Conservation (phyloP, 371 early-diverging fungal genomes). For the Mucor circinelloides region DNA sequence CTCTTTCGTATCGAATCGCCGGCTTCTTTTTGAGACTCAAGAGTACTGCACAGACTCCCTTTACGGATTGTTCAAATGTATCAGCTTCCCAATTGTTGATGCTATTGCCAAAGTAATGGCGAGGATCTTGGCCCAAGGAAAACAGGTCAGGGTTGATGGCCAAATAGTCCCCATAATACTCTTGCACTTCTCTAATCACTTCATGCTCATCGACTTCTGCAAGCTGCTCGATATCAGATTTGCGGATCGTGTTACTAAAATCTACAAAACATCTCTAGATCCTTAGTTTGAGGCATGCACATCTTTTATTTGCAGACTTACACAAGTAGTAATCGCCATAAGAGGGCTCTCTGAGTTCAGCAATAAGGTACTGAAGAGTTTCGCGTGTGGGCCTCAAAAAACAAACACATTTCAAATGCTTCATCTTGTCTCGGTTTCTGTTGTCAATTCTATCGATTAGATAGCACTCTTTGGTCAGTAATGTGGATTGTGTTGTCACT, state of each 20-base stretch:
- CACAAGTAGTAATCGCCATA: constrained; percentile 96
- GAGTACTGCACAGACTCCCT: constrained; percentile 78
- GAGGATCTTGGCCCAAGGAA: constrained; percentile 72
- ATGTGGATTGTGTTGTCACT: constrained; percentile 87
- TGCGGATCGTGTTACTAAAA: constrained; percentile 90
- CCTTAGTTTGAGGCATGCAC: constrained; percentile 90
- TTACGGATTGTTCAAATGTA: constrained; percentile 74
- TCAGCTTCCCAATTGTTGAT: constrained; percentile 71
- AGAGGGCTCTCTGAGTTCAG: constrained; percentile 88
- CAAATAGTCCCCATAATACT: constrained; percentile 91
- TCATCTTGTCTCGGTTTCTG: constrained; percentile 83
- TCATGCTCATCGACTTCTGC: constrained; percentile 96
- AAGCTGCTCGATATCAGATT: constrained; percentile 86
- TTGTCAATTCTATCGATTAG: constrained; percentile 93
- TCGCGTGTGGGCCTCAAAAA: constrained; percentile 88
- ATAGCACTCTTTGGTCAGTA: constrained; percentile 91
- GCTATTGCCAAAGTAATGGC: constrained; percentile 74
- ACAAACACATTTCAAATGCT: constrained; percentile 91
- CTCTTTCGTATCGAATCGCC: constrained; percentile 83
- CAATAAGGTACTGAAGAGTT: constrained; percentile 80
- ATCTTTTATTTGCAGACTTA: constrained; percentile 49
- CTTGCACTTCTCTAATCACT: constrained; percentile 93
- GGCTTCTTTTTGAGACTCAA: constrained; percentile 91
- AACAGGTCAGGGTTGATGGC: constrained; percentile 85
- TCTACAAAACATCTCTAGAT: constrained; percentile 54